Base-by-base conservation (phyloP, 225 moss, liverwort and hornwort species). In the Marchantia paleacea region DNA sequence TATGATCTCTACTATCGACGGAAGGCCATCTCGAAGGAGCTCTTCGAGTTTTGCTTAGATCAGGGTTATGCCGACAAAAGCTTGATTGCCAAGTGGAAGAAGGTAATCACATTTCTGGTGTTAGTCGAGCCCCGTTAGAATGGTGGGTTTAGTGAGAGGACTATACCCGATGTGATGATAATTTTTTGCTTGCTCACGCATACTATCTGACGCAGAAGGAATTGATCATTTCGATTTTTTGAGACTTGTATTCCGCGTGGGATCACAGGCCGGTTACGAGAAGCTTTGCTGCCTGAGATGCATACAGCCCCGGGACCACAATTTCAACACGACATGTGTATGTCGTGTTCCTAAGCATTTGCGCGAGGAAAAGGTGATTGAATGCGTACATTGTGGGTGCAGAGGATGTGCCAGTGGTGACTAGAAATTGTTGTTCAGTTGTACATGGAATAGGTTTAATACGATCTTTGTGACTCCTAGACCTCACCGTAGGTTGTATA, bases 371-470 rank as follows among this genome's bases (percentile, higher is more conserved):
- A 99, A 99, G 81, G 95, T 99, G 64, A 94, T 99, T 71, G 99
- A 99, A 81, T 99, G 99, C 71, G 99, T 99, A 52, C 99, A 99
- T 86, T 99, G 99, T 78, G 99, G 99, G 26, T 99, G 99, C 81
- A 95, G 92, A 89, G 99, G 99, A 79, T 99, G 99, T 82, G 95
- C 99, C 22, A 99, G 99, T 85, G 99, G 99, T 76, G 99, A 99
- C 72, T 99, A 90, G 63, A 55, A 22, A 13, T 49, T 7, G 70
- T 39, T 20, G 9, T 8, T 19, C 0, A 20, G 49, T 39, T 52
- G 72, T 72, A n/a, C 22, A 51, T 72, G 72, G 52, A 22, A n/a
- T 53, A 73, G 73, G 24, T 53, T 3, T 73, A 53, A 52, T 11
- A n/a, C 22, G 72, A 49, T n/a, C 72, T 52, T 10, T 20, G 1